These are phyloP conservation scores for Leishmania aethiopica DNA, from an alignment of 208 protist genomes.

Conservation along the genomic window DNA sequence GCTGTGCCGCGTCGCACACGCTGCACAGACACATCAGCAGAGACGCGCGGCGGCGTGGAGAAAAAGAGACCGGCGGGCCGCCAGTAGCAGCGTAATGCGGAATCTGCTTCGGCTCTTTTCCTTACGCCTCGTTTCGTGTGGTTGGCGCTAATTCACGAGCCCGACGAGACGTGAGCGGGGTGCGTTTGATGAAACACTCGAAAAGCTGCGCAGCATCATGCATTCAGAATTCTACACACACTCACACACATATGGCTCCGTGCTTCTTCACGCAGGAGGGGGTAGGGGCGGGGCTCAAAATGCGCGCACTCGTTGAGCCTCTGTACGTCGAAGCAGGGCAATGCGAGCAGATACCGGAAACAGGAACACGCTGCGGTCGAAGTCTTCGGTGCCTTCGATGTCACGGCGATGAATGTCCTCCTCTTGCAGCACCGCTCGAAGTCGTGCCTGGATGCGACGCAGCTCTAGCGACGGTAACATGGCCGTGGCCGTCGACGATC, in stretches of 20 bases:
- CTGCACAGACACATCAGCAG: background rate
- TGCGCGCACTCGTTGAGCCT: conserved; percentile 9
- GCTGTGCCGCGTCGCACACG: background rate
- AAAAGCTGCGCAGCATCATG: background rate
- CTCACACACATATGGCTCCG: background rate
- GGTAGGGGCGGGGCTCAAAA: background rate
- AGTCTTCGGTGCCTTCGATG: conserved; percentile 71
- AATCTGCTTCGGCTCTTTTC: background rate
- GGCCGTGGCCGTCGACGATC: background rate
- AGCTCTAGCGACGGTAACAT: conserved; percentile 16
- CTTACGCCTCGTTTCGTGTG: background rate
- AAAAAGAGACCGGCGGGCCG: background rate
- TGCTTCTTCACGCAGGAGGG: background rate
- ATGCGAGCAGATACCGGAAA: conserved; percentile 59
- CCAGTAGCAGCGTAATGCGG: background rate
- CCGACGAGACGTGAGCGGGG: background rate
- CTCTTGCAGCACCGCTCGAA: conserved; percentile 53
- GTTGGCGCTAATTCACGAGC: background rate
- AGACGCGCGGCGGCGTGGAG: background rate
- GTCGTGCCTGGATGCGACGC: conserved; percentile 40
- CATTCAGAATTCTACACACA: background rate
- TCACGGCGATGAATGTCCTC: conserved; percentile 72
- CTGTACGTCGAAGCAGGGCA: conserved; percentile 32
- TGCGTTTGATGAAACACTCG: background rate
- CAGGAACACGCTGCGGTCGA: conserved; percentile 58